A percentile compares a stretch with the other conserved stretches of the same genome.
Evolutionary conservation across 2,329 filamentous ascomycete genomes (phyloP).

Genomic region (Cercospora zeae-maydis): DNA sequence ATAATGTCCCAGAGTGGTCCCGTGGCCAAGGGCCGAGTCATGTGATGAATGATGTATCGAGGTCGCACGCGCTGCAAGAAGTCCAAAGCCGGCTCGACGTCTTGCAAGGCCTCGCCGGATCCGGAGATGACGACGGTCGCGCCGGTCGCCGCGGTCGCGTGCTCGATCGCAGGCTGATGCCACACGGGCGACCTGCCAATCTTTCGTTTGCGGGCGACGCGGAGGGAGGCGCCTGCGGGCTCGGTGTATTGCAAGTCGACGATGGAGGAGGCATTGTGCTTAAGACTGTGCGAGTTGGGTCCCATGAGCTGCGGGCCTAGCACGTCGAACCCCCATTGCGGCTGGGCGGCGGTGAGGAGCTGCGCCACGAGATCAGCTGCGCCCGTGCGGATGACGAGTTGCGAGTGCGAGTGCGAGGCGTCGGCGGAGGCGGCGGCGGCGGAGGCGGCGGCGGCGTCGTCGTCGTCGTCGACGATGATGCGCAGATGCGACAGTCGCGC

Average conservation of each 20-base stretch:
- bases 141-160: conserved; percentile 19
- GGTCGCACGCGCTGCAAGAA: conserved; percentile 33
- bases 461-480: conserved; percentile 10
- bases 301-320: conserved; percentile 29
- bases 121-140: conserved; percentile 35
- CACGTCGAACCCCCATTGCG: conserved; percentile 32
- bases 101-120: conserved; percentile 31
- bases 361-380: conserved; percentile 35
- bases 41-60: conserved; percentile 35
- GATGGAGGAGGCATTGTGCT: conserved; percentile 33
- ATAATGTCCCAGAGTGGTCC: conserved; percentile 37
- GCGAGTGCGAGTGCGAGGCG: too few relatives aligned
- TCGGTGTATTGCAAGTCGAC: conserved; percentile 26
- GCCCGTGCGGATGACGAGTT: conserved; percentile 33
- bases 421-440: conserved; percentile 20
- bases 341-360: conserved; percentile 34
- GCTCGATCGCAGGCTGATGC: conserved; percentile 30
- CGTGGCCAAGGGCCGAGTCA: conserved; percentile 34
- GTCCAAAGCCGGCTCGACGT: conserved; percentile 36
- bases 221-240: conserved; percentile 16
- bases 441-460: conserved; percentile 19
- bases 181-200: conserved; percentile 31
- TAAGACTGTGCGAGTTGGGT: conserved; percentile 27
- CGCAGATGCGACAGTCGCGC: neutral
- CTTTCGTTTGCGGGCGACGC: conserved; percentile 26